These are phyloP conservation scores for Hyaloscypha bicolor DNA, from an alignment of 495 filamentous ascomycete genomes.

Conservation along the genomic window DNA sequence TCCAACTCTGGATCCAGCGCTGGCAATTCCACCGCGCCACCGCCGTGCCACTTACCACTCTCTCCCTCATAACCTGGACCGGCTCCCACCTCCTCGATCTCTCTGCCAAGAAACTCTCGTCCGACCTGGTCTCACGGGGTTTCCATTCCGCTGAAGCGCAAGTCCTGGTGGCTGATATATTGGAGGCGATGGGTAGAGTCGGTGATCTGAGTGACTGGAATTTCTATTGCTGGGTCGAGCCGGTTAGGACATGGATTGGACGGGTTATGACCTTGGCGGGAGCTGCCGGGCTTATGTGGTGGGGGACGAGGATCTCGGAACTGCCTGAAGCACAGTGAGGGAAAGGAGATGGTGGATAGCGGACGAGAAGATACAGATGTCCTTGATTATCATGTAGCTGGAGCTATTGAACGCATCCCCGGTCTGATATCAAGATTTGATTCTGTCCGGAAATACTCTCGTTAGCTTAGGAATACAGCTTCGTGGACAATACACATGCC, in stretches of 20 bases:
- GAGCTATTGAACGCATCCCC: too few species aligned
- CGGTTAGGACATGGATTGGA: not conserved
- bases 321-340: not conserved
- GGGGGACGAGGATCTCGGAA: not conserved
- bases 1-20: not conserved
- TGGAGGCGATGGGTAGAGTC: not conserved
- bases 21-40: not conserved
- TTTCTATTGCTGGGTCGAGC: not conserved
- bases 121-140: not conserved
- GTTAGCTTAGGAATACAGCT: not conserved
- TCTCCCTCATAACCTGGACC: not conserved
- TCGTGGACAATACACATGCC: not conserved
- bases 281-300: not conserved
- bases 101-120: not conserved
- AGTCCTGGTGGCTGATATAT: not conserved
- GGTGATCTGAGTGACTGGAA: not conserved
- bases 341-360: too few species aligned
- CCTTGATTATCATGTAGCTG: too few species aligned
- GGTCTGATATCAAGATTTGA: too few species aligned
- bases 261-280: not conserved
- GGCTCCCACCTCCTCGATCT: not conserved
- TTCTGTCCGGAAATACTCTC: not conserved
- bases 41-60: not conserved
- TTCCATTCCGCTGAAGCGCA: not conserved
- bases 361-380: too few species aligned